Percentiles rank a stretch among this genome's conserved stretches.
Conservation (phyloP, 108 stramenopile genomes). For the Fragilaria crotonensis region DNA sequence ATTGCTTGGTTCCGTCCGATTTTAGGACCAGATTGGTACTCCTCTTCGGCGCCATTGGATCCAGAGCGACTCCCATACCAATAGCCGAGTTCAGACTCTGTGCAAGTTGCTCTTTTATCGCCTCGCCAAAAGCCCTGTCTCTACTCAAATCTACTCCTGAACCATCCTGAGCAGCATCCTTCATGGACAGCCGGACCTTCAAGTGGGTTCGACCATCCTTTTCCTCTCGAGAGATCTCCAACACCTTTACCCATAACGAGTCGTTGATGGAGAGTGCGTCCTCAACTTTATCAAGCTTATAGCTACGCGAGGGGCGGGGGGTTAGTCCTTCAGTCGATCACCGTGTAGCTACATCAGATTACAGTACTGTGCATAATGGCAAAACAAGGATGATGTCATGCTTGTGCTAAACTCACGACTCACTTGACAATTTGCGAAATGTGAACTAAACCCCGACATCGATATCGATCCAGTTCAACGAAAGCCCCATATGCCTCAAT, state of each 20-base stretch:
- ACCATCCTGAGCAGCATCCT: constrained; percentile 57
- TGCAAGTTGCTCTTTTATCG: constrained; percentile 16
- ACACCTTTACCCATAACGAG: constrained; percentile 34
- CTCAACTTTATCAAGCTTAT: constrained; percentile 33
- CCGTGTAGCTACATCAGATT: too few species aligned
- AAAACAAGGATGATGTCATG: too few species aligned
- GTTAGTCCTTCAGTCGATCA: too few species aligned
- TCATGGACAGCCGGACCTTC: constrained; percentile 47
- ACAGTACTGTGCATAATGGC: too few species aligned
- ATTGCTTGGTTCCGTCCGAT: not conserved
- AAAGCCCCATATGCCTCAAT: constrained; percentile 65
- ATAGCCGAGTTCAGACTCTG: constrained; percentile 55
- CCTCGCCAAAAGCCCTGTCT: constrained; percentile 8
- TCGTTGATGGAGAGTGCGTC: constrained; percentile 28
- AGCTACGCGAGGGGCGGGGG: too few species aligned
- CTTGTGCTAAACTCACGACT: too few species aligned
- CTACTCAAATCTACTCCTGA: constrained; percentile 15
- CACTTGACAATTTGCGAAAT: constrained; percentile 64
- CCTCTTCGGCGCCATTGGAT: constrained; percentile 47
- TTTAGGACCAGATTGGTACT: not conserved
- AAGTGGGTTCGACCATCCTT: constrained; percentile 14
- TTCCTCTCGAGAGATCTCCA: constrained; percentile 15
- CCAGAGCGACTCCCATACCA: constrained; percentile 60
- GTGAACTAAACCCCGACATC: constrained; percentile 47
- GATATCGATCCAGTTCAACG: constrained; percentile 20